Evolutionary conservation across 352 stramenopile genomes (phyloP), one percentile per base, ranked within the genome.

Genomic region (Thraustochytrium sp.): DNA sequence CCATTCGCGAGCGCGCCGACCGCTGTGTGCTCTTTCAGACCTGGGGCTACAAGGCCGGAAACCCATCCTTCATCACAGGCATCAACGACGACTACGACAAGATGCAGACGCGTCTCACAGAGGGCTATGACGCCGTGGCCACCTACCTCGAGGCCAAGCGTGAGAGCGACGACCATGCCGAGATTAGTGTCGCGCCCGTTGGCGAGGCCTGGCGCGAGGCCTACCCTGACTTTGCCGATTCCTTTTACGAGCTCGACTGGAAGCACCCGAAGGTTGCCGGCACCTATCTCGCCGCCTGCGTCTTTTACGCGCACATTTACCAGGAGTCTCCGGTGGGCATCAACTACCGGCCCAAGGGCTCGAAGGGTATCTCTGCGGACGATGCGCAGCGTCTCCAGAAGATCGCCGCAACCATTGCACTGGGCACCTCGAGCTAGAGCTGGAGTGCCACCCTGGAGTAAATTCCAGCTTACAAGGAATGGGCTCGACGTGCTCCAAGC

Each of bases 221-320:
- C n/a, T 75, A 59, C 40, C 9, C 36, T 8, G 9, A 0, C n/a
- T 75, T 59, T 61, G 34, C 5, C 5, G 9, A 5, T 13, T 54
- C 74, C 5, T 18, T 75, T 9, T 75, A 75, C 40, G 26, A 61
- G 8, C 21, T 9, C 8, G 62, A 75, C 62, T 46, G 26, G 9
- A 61, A 75, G 62, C 62, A 75, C 31, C 62, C 62, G 23, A 11
- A 46, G 21, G 9, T 21, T 9, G 21, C 26, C 8, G 62, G 62
- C 11, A 75, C 62, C 5, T 75, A 75, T 61, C 62, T 75, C 23
- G 62, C 62, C 34, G 62, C 62, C 5, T 59, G 62, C 31, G 62
- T 75, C 8, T 23, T 75, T 18, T 75, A 75, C 62, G 62, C 62
- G n/a, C 74, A 5, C n/a, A 75, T 75, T n/a, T 68, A 53, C 31